Evolutionary conservation across 1,139 yeast species (phyloP).

Genomic region (Diutina catenulata): DNA sequence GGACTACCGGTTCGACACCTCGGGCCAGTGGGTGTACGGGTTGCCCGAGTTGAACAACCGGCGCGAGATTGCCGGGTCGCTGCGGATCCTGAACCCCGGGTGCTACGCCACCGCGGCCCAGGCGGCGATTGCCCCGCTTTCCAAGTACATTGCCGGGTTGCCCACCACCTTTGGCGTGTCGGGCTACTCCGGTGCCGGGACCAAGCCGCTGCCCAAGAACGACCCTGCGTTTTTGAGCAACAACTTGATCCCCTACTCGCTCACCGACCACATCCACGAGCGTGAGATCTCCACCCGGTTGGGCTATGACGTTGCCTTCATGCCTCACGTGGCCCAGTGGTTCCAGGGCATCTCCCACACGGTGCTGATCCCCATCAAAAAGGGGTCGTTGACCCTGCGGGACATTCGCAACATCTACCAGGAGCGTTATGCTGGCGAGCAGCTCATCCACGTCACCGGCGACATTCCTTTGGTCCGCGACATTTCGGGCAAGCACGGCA

Average conservation of each 20-base stretch:
- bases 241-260: conserved; percentile 87
- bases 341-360: conserved; percentile 96
- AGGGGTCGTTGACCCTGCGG: conserved; percentile 59
- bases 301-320: conserved; percentile 72
- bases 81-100: conserved; percentile 90
- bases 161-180: conserved; percentile 92
- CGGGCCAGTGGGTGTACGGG: conserved; percentile 88
- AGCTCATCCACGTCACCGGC: conserved; percentile 71
- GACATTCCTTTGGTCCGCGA: conserved; percentile 90
- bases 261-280: conserved; percentile 96
- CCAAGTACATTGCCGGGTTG: conserved; percentile 47
- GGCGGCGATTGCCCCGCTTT: conserved; percentile 78
- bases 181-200: conserved; percentile 98
- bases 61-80: conserved; percentile 53
- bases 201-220: conserved; percentile 95
- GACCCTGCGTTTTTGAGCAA: conserved; percentile 62
- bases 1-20: conserved; percentile 84
- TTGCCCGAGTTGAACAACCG: conserved; percentile 76
- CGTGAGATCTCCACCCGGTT: conserved; percentile 77
- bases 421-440: conserved; percentile 81
- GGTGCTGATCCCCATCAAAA: conserved; percentile 75
- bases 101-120: conserved; percentile 98
- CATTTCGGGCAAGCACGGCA: conserved; percentile 88
- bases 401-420: conserved; percentile 80
- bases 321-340: conserved; percentile 98